phyloP scores from a whole-genome alignment of 2,329 filamentous ascomycete species.

The Neopestalotiopsis sp. region DNA sequence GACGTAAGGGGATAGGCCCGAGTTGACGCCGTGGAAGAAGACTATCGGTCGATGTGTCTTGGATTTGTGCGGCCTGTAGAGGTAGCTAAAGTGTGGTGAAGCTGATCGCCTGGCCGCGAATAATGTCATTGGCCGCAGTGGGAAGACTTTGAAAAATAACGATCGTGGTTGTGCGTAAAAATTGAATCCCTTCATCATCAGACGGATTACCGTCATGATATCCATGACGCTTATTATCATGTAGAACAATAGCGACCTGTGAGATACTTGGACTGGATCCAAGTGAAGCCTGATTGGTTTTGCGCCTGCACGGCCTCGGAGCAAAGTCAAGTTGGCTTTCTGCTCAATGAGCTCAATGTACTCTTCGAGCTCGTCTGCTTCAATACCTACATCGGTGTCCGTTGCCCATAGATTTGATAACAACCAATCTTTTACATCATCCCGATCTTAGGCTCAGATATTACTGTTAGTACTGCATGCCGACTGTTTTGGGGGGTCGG shows the following conservation, averaged over 20 bases:
- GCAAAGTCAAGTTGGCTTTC: constrained; percentile 13
- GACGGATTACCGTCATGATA: not conserved
- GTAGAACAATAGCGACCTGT: constrained; percentile 23
- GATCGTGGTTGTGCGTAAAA: constrained; percentile 27
- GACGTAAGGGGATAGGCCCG: constrained; percentile 20
- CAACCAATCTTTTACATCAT: constrained; percentile 29
- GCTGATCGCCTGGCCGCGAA: constrained; percentile 14
- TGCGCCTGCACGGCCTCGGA: constrained; percentile 22
- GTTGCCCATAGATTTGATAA: constrained; percentile 26
- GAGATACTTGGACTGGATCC: constrained; percentile 25
- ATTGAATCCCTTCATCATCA: constrained; percentile 23
- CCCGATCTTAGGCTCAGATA: constrained; percentile 12
- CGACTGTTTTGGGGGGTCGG: not conserved
- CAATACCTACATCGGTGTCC: constrained; percentile 12
- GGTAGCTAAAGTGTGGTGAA: constrained; percentile 20
- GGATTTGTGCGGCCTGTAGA: constrained; percentile 19
- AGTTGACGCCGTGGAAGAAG: constrained; percentile 23
- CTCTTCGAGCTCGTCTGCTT: constrained; percentile 25
- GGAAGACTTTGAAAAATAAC: constrained; percentile 28
- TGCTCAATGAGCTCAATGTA: constrained; percentile 22
- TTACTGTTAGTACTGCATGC: not conserved
- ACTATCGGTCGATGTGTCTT: constrained; percentile 21
- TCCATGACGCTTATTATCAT: constrained; percentile 24
- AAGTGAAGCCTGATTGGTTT: constrained; percentile 25
- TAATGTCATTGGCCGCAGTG: constrained; percentile 23